phyloP scores from a whole-genome alignment of 495 filamentous ascomycete genomes.

The Beverwykella pulmonaria region DNA sequence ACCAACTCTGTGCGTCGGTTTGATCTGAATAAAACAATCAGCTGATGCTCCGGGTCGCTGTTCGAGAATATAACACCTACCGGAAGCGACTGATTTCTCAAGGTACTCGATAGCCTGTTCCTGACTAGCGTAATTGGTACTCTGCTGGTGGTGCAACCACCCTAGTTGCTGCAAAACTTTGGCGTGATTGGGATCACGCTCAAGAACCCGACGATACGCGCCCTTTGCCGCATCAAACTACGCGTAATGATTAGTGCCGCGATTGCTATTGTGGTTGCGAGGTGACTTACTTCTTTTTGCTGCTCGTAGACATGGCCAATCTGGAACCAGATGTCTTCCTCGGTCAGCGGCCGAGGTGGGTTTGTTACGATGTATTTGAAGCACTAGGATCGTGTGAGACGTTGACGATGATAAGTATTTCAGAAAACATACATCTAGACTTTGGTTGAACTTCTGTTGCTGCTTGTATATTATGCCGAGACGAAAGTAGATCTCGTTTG shows the following conservation, averaged over 20 bases:
- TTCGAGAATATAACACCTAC: slow-evolving; percentile 56
- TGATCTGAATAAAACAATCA: slow-evolving; percentile 65
- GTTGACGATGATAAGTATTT: background rate
- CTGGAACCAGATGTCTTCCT: slow-evolving; percentile 99
- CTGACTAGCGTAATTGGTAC: slow-evolving; percentile 82
- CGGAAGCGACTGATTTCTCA: slow-evolving; percentile 93
- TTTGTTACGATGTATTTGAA: slow-evolving; percentile 97
- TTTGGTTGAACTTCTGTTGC: slow-evolving; percentile 89
- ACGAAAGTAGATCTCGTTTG: slow-evolving; percentile 98
- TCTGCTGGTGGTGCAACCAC: slow-evolving; percentile 97
- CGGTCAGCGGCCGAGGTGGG: slow-evolving; percentile 87
- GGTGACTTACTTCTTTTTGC: slow-evolving; percentile 86
- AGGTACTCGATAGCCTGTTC: slow-evolving; percentile 96
- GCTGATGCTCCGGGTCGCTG: slow-evolving; percentile 25
- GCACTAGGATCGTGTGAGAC: slow-evolving; percentile 60
- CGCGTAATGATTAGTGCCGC: slow-evolving; percentile 43
- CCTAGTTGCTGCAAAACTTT: slow-evolving; percentile 98
- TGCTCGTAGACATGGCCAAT: slow-evolving; percentile 99
- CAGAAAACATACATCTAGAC: slow-evolving; percentile 72
- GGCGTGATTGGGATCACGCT: slow-evolving; percentile 92
- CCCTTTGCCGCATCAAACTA: slow-evolving; percentile 91
- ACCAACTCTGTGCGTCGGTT: slow-evolving; percentile 97
- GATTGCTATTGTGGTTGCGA: slow-evolving; percentile 4
- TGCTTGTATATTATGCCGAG: slow-evolving; percentile 99
- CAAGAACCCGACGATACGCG: slow-evolving; percentile 90